phyloP scores from a whole-genome alignment of 495 filamentous ascomycete species.

The Aspergillus affinis region DNA sequence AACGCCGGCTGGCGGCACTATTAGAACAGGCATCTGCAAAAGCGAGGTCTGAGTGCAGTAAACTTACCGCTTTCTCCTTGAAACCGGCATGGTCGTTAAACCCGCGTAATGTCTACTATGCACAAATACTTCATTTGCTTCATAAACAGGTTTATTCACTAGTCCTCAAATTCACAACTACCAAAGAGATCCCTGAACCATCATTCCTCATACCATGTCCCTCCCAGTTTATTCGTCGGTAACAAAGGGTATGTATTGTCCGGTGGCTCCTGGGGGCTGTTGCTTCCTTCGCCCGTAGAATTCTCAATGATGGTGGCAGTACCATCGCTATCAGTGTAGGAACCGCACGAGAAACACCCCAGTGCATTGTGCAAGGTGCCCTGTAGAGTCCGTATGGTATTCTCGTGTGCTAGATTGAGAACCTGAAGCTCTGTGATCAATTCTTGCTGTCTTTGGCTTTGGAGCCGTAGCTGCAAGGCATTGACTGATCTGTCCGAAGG shows the following conservation, averaged over 20 bases:
- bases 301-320: neutral
- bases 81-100: too few relatives aligned
- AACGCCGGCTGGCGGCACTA: too few relatives aligned
- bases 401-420: neutral
- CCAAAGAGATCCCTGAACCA: neutral
- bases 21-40: too few relatives aligned
- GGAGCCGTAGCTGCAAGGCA: neutral
- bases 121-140: too few relatives aligned
- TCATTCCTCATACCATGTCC: conserved; percentile 1
- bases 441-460: neutral
- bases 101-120: too few relatives aligned
- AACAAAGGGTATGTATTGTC: neutral
- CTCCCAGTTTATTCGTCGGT: neutral
- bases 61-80: too few relatives aligned
- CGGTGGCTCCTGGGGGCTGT: too few relatives aligned
- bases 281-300: neutral
- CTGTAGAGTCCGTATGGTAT: neutral
- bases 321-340: conserved; percentile 2
- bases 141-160: neutral
- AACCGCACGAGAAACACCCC: neutral
- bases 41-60: too few relatives aligned
- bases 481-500: neutral
- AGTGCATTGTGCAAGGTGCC: conserved; percentile 1
- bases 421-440: neutral
- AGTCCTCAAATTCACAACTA: neutral